Evolutionary conservation across 75 land plant species (phyloP).

Genomic region (Adiantum capillusveneris): DNA sequence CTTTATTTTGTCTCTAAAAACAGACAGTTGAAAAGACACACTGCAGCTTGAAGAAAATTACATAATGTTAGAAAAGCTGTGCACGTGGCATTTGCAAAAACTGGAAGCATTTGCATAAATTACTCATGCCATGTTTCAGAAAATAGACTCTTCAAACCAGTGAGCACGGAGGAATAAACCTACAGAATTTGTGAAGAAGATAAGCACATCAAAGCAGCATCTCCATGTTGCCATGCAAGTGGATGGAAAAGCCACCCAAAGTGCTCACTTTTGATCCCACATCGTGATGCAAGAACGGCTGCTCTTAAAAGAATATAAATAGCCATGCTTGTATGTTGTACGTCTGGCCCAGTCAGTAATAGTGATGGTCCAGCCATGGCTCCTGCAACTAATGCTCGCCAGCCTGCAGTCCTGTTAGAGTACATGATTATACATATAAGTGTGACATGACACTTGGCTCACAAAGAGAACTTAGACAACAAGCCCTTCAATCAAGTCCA

Average conservation of each 20-base stretch:
- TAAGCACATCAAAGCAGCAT: slow-evolving; percentile 90
- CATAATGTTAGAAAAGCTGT: too few species aligned
- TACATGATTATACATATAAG: too few species aligned
- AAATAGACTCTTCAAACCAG: too few species aligned
- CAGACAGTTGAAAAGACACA: too few species aligned
- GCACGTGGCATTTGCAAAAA: too few species aligned
- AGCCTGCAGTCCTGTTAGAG: slow-evolving; percentile 83
- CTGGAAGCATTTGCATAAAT: too few species aligned
- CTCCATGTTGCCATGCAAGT: slow-evolving; percentile 86
- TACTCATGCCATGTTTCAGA: too few species aligned
- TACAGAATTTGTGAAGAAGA: slow-evolving; percentile 96
- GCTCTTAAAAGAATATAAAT: slow-evolving; percentile 90
- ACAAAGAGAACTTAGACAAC: too few species aligned
- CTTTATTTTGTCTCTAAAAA: too few species aligned
- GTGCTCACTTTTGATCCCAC: slow-evolving; percentile 81
- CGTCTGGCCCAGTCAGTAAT: slow-evolving; percentile 69
- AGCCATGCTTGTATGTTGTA: slow-evolving; percentile 87
- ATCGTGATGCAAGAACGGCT: slow-evolving; percentile 84
- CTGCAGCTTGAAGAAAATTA: too few species aligned
- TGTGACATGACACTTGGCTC: too few species aligned
- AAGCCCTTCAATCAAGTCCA: too few species aligned
- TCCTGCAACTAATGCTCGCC: slow-evolving; percentile 92
- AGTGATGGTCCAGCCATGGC: slow-evolving; percentile 87
- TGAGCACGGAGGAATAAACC: slow-evolving; percentile 11
- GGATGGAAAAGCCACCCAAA: slow-evolving; percentile 76